Percentiles rank a stretch among this genome's conserved stretches.
Conservation (phyloP, 768 basidiomycete species). For the Thelephora ganbajun region DNA sequence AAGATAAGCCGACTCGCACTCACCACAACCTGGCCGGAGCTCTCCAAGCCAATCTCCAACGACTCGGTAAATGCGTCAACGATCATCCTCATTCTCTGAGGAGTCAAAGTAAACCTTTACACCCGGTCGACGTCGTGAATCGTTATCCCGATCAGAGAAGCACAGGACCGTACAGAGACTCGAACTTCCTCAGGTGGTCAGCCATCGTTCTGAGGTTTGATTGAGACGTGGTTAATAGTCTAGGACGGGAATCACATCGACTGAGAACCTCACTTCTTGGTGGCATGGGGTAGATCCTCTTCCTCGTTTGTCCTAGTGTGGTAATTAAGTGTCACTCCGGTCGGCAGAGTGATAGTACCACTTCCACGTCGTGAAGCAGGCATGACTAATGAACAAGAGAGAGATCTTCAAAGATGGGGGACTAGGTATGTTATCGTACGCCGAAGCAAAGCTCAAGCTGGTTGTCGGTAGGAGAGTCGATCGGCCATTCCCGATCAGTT, state of each 20-base stretch:
- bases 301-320: slow-evolving; percentile 84
- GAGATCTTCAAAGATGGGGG: too few relatives aligned
- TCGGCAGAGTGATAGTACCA: slow-evolving; percentile 55
- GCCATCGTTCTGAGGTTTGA: slow-evolving; percentile 62
- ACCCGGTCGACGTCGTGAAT: background rate
- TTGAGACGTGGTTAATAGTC: slow-evolving; percentile 9
- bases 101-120: slow-evolving; percentile 68
- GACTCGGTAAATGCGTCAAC: slow-evolving; percentile 92
- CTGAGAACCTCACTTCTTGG: slow-evolving; percentile 57
- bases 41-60: slow-evolving; percentile 73
- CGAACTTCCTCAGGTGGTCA: slow-evolving; percentile 85
- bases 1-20: slow-evolving; percentile 20
- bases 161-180: slow-evolving; percentile 50
- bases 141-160: background rate
- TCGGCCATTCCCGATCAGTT: too few relatives aligned
- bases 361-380: slow-evolving; percentile 66
- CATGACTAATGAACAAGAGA: slow-evolving; percentile 23
- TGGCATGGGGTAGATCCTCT: slow-evolving; percentile 83
- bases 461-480: too few relatives aligned
- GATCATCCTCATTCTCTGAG: slow-evolving; percentile 91
- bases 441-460: too few relatives aligned
- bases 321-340: slow-evolving; percentile 69
- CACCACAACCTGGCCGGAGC: slow-evolving; percentile 79
- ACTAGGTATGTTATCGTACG: too few relatives aligned
- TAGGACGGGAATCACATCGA: background rate